A percentile compares a stretch with the other conserved stretches of the same genome.
These are phyloP conservation scores for Papiliotrema flavescens DNA, from an alignment of 1,284 basidiomycete species.

Conservation along the genomic window DNA sequence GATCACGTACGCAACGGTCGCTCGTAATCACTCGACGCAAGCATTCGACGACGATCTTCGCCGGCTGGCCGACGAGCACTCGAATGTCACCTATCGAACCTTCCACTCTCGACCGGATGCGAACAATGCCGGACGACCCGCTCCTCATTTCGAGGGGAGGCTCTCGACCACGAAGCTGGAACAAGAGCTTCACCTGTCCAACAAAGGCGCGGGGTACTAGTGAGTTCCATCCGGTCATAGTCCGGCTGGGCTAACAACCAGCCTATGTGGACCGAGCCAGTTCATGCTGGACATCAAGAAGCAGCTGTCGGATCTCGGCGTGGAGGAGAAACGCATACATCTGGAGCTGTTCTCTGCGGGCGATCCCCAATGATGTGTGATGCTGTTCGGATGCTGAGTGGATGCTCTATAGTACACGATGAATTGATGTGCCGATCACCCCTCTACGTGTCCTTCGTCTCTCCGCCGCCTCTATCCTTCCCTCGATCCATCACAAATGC, in stretches of 20 bases:
- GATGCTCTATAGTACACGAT: too few relatives aligned
- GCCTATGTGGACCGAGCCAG: constrained; percentile 29
- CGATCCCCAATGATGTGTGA: not conserved
- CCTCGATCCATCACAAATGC: too few relatives aligned
- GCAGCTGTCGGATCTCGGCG: constrained; percentile 18
- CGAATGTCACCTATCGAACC: constrained; percentile 18
- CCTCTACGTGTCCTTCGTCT: too few relatives aligned
- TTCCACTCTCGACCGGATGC: constrained; percentile 18
- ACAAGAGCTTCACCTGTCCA: constrained; percentile 18
- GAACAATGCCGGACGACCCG: constrained; percentile 5
- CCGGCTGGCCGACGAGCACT: constrained; percentile 11
- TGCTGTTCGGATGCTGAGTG: too few relatives aligned
- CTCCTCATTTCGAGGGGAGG: constrained; percentile 19
- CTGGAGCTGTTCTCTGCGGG: constrained; percentile 34
- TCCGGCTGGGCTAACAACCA: not conserved
- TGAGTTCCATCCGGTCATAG: constrained; percentile 7
- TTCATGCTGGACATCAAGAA: constrained; percentile 26
- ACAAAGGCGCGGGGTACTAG: constrained; percentile 27
- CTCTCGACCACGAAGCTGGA: constrained; percentile 15
- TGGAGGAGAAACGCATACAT: constrained; percentile 22
- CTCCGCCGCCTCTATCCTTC: too few relatives aligned
- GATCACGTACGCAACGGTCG: constrained; percentile 16
- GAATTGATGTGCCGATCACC: too few relatives aligned
- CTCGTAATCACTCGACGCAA: constrained; percentile 6
- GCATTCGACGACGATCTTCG: constrained; percentile 17